These are phyloP conservation scores for Trichoderma sp. DNA, from an alignment of 2,329 filamentous ascomycete genomes.

Conservation along the genomic window DNA sequence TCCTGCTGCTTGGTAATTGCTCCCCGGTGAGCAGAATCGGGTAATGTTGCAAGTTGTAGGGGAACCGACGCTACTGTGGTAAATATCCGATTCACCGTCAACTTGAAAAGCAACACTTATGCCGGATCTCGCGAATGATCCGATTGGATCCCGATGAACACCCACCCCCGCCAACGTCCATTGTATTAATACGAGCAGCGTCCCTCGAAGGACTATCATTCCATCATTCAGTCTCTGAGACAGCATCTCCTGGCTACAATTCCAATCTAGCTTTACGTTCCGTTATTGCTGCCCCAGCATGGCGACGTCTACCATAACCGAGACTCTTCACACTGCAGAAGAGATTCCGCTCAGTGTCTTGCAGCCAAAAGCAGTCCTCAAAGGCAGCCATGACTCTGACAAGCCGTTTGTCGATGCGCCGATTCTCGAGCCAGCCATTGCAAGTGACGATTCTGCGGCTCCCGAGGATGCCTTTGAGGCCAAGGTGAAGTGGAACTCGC, in stretches of 20 bases:
- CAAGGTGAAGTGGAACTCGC: conserved; percentile 47
- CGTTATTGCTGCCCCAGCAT: not conserved
- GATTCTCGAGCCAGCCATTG: conserved; percentile 6
- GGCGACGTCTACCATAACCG: conserved; percentile 2
- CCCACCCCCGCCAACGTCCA: not conserved
- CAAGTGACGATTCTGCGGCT: not conserved
- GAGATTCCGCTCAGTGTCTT: not conserved
- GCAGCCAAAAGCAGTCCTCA: not conserved
- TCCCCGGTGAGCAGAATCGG: conserved; percentile 1
- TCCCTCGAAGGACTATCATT: not conserved
- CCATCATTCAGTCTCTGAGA: not conserved
- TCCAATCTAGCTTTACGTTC: not conserved
- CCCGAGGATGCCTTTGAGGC: conserved; percentile 11
- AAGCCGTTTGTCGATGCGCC: not conserved
- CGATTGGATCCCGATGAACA: not conserved
- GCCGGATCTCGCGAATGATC: not conserved
- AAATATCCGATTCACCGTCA: conserved; percentile 6
- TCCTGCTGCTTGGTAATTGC: conserved; percentile 10
- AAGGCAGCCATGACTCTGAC: not conserved
- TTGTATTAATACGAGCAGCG: not conserved
- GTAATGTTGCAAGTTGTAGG: not conserved
- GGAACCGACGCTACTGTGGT: not conserved
- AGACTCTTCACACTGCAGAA: not conserved
- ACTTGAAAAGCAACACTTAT: not conserved
- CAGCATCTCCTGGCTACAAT: not conserved